Conservation (phyloP, 129 eudicot species). For the sunflower (Helianthus annuus) region DNA sequence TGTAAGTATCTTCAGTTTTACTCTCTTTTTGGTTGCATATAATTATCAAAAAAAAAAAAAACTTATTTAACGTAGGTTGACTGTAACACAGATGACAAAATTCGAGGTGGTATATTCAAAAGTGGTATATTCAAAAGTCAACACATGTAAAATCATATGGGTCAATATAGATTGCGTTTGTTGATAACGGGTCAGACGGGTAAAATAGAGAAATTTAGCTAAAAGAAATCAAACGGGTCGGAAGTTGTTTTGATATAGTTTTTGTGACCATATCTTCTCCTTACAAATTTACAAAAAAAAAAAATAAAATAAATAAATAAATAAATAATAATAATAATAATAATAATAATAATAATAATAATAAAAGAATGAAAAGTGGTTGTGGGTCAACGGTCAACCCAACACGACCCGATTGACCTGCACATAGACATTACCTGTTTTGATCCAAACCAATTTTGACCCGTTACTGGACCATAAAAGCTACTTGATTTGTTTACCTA, state of each 20-base stretch:
- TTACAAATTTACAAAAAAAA: neutral
- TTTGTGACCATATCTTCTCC: neutral
- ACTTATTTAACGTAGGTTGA: neutral
- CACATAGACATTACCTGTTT: neutral
- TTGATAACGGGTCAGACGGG: neutral
- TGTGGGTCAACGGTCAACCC: neutral
- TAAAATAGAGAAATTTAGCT: neutral
- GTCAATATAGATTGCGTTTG: neutral
- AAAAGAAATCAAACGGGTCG: neutral
- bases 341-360: no score
- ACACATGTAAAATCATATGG: neutral
- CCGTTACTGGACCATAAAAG: neutral
- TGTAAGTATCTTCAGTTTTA: slow-evolving; percentile 40
- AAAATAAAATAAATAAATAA: no score
- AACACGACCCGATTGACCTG: neutral
- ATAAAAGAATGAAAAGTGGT: neutral
- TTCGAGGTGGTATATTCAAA: neutral
- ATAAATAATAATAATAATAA: no score
- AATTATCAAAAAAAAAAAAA: neutral
- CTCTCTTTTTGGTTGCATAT: neutral
- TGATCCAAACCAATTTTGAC: slow-evolving; percentile 4
- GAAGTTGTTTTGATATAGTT: neutral
- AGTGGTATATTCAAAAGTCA: neutral
- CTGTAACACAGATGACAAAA: neutral
- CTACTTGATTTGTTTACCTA: neutral